phyloP scores from a whole-genome alignment of 2,329 filamentous ascomycete species.

The Venturia aucupariae region DNA sequence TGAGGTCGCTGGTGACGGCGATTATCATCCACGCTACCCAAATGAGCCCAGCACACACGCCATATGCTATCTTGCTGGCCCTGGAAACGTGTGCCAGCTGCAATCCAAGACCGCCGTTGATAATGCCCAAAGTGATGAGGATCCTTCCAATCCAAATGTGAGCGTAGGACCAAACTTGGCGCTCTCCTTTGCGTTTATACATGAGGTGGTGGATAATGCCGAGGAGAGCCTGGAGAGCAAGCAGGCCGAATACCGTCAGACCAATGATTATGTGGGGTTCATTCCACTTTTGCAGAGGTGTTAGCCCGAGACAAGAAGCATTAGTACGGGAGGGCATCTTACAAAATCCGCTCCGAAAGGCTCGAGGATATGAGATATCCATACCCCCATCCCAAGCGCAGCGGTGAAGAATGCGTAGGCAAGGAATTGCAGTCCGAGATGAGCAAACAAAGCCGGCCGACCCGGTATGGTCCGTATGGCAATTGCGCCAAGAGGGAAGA shows the following conservation, averaged over 20 bases:
- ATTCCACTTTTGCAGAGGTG: slow-evolving; percentile 21
- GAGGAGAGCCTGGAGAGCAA: slow-evolving; percentile 47
- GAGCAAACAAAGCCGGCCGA: slow-evolving; percentile 34
- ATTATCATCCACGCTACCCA: slow-evolving; percentile 23
- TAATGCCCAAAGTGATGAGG: slow-evolving; percentile 42
- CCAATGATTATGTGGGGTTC: slow-evolving; percentile 45
- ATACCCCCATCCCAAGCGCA: slow-evolving; percentile 43
- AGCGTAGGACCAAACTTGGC: slow-evolving; percentile 37
- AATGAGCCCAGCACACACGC: slow-evolving; percentile 41
- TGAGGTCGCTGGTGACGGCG: slow-evolving; percentile 15
- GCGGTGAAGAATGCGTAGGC: slow-evolving; percentile 38
- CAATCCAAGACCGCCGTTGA: slow-evolving; percentile 49
- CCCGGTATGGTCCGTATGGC: slow-evolving; percentile 34
- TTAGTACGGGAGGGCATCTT: not conserved
- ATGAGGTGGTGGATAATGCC: slow-evolving; percentile 43
- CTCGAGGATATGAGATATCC: slow-evolving; percentile 33
- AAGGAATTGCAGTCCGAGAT: slow-evolving; percentile 39
- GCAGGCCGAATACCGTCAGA: slow-evolving; percentile 37
- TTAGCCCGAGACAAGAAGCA: not conserved
- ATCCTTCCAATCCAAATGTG: slow-evolving; percentile 48
- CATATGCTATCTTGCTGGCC: slow-evolving; percentile 39
- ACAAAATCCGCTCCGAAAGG: slow-evolving; percentile 4
- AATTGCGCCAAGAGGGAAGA: slow-evolving; percentile 37
- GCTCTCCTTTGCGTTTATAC: slow-evolving; percentile 38
- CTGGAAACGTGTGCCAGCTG: slow-evolving; percentile 32